Percentiles rank a stretch among this genome's conserved stretches.
These are phyloP conservation scores for Alternaria hordeiaustralica DNA, from an alignment of 2,329 filamentous ascomycete species.

Conservation along the genomic window DNA sequence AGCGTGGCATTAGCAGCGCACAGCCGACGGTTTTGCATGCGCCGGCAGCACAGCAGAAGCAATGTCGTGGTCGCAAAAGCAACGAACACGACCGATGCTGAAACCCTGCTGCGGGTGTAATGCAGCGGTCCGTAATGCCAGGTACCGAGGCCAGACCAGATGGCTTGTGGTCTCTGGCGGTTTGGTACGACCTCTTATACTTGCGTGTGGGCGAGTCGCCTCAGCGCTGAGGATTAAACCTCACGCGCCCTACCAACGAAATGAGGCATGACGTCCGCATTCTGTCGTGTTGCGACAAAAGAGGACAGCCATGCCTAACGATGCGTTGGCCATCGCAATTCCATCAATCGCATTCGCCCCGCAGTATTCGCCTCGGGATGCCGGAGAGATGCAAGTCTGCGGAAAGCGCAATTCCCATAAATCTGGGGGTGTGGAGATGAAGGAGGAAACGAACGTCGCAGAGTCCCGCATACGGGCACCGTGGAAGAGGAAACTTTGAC, in stretches of 20 bases:
- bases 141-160: constrained; percentile 18
- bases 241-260: not conserved
- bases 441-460: constrained; percentile 12
- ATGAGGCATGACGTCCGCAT: not conserved
- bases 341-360: constrained; percentile 12
- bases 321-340: not conserved
- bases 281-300: constrained; percentile 1
- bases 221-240: not conserved
- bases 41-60: constrained; percentile 20
- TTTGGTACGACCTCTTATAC: constrained; percentile 11
- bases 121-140: constrained; percentile 23
- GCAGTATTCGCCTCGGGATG: not conserved
- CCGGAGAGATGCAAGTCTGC: not conserved
- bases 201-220: not conserved
- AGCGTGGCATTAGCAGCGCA: constrained; percentile 22
- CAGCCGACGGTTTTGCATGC: constrained; percentile 14
- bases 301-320: not conserved
- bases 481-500: constrained; percentile 7
- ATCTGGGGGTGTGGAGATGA: constrained; percentile 4
- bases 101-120: constrained; percentile 15
- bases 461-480: constrained; percentile 6
- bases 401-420: not conserved
- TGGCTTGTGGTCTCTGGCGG: constrained; percentile 8
- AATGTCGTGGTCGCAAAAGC: constrained; percentile 15
- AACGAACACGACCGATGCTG: constrained; percentile 20